Conservation (phyloP, 805 yeast genomes). For the Lipomyces spencermartinsiae region DNA sequence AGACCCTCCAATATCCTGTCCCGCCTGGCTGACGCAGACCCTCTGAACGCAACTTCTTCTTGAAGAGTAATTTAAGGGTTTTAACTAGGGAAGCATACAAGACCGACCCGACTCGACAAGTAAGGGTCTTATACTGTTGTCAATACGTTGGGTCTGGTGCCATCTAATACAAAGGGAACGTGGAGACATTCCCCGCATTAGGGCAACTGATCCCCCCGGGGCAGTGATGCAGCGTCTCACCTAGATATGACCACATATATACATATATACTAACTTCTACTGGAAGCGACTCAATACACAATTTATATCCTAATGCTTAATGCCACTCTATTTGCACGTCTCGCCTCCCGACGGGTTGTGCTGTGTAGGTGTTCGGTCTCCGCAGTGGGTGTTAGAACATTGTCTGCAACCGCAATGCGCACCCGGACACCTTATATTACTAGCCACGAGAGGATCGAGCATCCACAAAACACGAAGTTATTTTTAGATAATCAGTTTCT, state of each 20-base stretch:
- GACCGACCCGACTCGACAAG: too few relatives aligned
- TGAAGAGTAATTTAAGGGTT: too few relatives aligned
- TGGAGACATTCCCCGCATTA: too few relatives aligned
- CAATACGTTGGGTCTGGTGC: too few relatives aligned
- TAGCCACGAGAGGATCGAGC: conserved; percentile 28
- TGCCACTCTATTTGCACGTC: neutral
- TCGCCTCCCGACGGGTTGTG: neutral
- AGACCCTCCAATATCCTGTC: too few relatives aligned
- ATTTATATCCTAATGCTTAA: neutral
- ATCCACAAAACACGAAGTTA: conserved; percentile 47
- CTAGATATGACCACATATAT: neutral
- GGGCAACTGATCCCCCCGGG: too few relatives aligned
- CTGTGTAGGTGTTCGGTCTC: neutral
- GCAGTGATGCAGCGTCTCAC: too few relatives aligned
- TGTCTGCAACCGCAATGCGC: neutral
- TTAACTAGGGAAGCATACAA: too few relatives aligned
- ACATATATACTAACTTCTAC: neutral
- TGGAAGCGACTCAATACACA: neutral
- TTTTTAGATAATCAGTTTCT: conserved; percentile 57
- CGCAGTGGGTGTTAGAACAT: neutral
- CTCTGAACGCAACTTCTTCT: too few relatives aligned
- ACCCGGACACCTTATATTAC: conserved; percentile 16
- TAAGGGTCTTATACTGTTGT: too few relatives aligned
- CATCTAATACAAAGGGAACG: too few relatives aligned
- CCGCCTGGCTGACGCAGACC: too few relatives aligned